Base-by-base conservation (phyloP, 805 yeast species). In the Starmerella apis region DNA sequence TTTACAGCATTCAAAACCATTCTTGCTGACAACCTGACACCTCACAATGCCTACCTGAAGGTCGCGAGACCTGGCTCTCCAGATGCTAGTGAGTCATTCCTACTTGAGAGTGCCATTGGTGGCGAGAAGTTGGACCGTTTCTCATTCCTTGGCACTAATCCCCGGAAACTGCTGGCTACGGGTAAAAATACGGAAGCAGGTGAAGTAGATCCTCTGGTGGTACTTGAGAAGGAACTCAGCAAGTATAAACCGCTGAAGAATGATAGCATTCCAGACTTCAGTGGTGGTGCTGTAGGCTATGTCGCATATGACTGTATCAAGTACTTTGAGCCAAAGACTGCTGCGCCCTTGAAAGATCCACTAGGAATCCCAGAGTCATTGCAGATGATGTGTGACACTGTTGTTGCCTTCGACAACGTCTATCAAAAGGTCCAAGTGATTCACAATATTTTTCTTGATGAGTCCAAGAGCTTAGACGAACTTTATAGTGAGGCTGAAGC, bases 241-340 rank as follows among this genome's bases (percentile, higher is more conserved):
- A 66, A 71, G 36, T 77, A 75, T 61, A 76, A 72, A 49, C 86
- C 85, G 61, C 86, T 88, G 1, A 79, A 77, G 58, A 69, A 86
- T 46, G 94, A 94, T 0, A 94, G 94, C 37, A 70, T 88, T 45
- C 54, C 60, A 86, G 68, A 95, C 13, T 70, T 87, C 51, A 81
- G 88, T 59, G 98, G 99, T 51, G 99, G 99, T 56, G 97, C 97
- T 5, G 76, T 90, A 48, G 99, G 99, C 1, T 92, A 87, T 64
- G 80, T 92, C 39, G 86, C 96, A 1, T 92, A 92, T 62, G 99
- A 92, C 66, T 92, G 99, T 71, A 83, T 92, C 62, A 84, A 86
- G 64, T 92, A 92, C 67, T 92, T 92, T 59, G 99, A 92, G 69
- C 99, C 99, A 52, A 81, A 75, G 59, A 90, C 97, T 1, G 75